Evolutionary conservation across 1,284 basidiomycete species (phyloP).

Genomic region (Peniophora sp.): DNA sequence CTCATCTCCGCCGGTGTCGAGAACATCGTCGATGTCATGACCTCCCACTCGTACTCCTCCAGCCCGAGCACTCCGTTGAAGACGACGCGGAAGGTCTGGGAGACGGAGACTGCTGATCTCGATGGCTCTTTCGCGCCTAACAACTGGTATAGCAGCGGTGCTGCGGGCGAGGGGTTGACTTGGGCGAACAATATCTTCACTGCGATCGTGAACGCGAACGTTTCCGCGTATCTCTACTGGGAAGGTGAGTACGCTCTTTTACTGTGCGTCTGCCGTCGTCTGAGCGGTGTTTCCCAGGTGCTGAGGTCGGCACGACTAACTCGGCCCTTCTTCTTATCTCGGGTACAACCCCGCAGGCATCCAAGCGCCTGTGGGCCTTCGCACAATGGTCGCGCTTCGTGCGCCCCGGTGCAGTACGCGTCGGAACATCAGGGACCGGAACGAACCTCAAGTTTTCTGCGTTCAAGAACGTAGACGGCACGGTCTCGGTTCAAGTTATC

Average conservation of each 20-base stretch:
- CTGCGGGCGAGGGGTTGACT: constrained; percentile 13
- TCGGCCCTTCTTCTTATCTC: constrained; percentile 10
- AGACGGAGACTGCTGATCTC: constrained; percentile 17
- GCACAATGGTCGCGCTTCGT: constrained; percentile 16
- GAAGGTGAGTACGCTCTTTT: not conserved
- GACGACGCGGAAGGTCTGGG: constrained; percentile 14
- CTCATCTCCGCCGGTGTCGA: constrained; percentile 14
- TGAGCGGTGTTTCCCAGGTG: constrained; percentile 11
- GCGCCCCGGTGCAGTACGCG: constrained; percentile 16
- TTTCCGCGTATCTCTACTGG: constrained; percentile 17
- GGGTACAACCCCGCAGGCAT: constrained; percentile 12
- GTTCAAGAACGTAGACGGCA: constrained; percentile 16
- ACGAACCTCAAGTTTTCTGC: constrained; percentile 11
- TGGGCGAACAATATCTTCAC: constrained; percentile 16
- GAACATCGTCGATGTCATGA: constrained; percentile 13
- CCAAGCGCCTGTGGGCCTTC: constrained; percentile 17
- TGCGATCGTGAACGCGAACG: constrained; percentile 14
- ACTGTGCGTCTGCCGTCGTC: too few relatives aligned
- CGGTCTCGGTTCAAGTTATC: constrained; percentile 10
- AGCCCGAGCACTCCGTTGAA: constrained; percentile 9
- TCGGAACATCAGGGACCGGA: constrained; percentile 9
- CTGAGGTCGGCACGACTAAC: constrained; percentile 13
- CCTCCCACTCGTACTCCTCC: constrained; percentile 15
- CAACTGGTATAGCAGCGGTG: constrained; percentile 15
- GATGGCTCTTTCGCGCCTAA: constrained; percentile 6